Base-by-base conservation (phyloP, 73 alveolate genomes). In the Durusdinium trenchii region DNA sequence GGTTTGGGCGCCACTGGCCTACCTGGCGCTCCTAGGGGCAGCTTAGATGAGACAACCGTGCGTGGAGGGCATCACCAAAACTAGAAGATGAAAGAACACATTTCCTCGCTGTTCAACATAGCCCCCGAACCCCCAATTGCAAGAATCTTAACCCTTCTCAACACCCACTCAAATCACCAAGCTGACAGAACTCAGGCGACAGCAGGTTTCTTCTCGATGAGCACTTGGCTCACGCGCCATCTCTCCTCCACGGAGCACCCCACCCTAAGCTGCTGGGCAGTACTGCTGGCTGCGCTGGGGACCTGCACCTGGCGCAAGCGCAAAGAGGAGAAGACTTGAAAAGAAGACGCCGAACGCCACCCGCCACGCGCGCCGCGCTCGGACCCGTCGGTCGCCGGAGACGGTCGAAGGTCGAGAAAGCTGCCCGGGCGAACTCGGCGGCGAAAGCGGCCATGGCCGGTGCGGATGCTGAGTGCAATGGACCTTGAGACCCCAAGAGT, bases 271-370 rank as follows among this genome's bases (percentile, higher is more conserved):
- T 43, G 87, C 61, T 43, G 38, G 12, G 61, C 40, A 18, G 87
- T 76, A 40, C 87, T 76, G 54, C 87, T 76, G 54, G 87, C 87
- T 7, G 87, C 87, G 42, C 45, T 76, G 60, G 60, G 43, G 9
- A 76, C 87, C 40, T 76, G 87, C 61, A 76, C 87, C 87, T 76
- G 87, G 87, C 87, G 87, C 62, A 76, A 76, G 60, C 87, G 87
- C 48, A 7, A 36, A 76, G 26, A n/a, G n/a, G n/a, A n/a, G n/a
- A n/a, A n/a, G n/a, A n/a, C n/a, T n/a, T n/a, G n/a, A n/a, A n/a
- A n/a, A n/a, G n/a, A n/a, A n/a, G n/a, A n/a, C n/a, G n/a, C n/a
- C n/a, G n/a, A n/a, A n/a, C n/a, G n/a, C n/a, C n/a, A n/a, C n/a
- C n/a, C n/a, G n/a, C n/a, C n/a, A n/a, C n/a, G n/a, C n/a, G n/a